Evolutionary conservation across 257 asterid genomes (phyloP).

Genomic region (Scutellaria minor): DNA sequence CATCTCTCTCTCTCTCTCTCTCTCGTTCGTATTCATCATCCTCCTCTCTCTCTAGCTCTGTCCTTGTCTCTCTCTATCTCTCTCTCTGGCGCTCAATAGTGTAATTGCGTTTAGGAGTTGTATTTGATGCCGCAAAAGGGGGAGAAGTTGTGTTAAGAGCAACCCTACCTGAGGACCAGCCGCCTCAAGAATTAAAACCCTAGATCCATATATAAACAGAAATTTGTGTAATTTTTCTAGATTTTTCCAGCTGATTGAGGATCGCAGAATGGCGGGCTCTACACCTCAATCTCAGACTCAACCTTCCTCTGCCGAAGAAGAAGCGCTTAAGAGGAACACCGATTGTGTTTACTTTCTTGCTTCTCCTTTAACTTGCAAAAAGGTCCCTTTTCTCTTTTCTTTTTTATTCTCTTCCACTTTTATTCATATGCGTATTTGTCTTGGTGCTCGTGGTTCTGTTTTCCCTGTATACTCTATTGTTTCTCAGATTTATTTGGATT

Average conservation of each 20-base stretch:
- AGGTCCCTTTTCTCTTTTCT: slow-evolving; percentile 46
- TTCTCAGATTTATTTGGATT: slow-evolving; percentile 22
- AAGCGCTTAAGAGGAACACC: slow-evolving; percentile 70
- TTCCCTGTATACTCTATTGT: background rate
- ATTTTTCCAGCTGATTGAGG: slow-evolving; percentile 37
- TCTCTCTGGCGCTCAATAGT: slow-evolving; percentile 25
- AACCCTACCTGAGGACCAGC: slow-evolving; percentile 38
- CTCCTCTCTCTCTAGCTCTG: background rate
- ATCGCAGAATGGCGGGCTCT: slow-evolving; percentile 41
- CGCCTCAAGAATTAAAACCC: slow-evolving; percentile 47
- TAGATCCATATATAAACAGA: slow-evolving; percentile 39
- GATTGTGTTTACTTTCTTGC: slow-evolving; percentile 96
- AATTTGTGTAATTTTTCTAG: background rate
- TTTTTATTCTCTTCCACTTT: background rate
- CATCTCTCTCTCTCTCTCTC: slow-evolving; percentile 3
- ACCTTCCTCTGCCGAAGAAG: slow-evolving; percentile 62
- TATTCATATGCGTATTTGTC: background rate
- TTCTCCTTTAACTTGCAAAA: slow-evolving; percentile 95
- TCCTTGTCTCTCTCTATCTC: slow-evolving; percentile 13
- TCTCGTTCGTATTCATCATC: background rate
- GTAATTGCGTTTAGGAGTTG: slow-evolving; percentile 17
- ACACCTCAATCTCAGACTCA: slow-evolving; percentile 47
- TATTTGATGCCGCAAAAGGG: slow-evolving; percentile 41
- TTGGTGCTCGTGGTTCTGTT: background rate
- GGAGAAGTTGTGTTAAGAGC: slow-evolving; percentile 36